Conservation (phyloP, 768 basidiomycete species). For the Dioszegia crocea region DNA sequence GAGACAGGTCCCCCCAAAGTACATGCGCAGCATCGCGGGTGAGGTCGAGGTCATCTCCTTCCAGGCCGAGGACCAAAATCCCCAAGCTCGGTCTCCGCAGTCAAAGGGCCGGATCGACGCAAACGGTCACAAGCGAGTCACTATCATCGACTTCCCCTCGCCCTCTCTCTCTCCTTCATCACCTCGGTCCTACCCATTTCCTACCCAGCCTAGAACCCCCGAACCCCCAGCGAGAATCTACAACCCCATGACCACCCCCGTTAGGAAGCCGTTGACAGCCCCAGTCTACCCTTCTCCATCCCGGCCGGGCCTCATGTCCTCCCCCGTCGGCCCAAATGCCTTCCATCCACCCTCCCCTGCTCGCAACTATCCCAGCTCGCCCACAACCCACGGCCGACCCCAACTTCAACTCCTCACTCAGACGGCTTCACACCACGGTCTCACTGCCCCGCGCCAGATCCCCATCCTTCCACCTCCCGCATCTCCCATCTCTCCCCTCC, state of each 20-base stretch:
- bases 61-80: background rate
- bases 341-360: background rate
- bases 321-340: background rate
- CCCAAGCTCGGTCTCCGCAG: background rate
- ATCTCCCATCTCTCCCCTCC: constrained; percentile 31
- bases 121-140: constrained; percentile 11
- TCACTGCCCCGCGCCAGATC: constrained; percentile 3
- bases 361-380: background rate
- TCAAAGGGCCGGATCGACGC: background rate
- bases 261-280: background rate
- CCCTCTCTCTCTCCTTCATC: background rate
- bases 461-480: constrained; percentile 23
- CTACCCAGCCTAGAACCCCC: background rate
- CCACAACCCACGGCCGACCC: background rate
- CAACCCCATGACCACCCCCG: background rate
- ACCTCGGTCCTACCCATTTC: background rate
- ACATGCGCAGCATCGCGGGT: background rate
- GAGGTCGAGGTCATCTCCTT: constrained; percentile 2
- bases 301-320: constrained; percentile 1
- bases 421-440: background rate
- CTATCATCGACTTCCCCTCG: constrained; percentile 22
- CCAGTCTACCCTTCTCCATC: constrained; percentile 9
- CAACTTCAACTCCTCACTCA: constrained; percentile 3
- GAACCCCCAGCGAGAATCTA: background rate
- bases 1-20: background rate